A percentile compares a stretch with the other conserved stretches of the same genome.
Conservation (phyloP, 2,329 filamentous ascomycete species). For the Alternaria viburni region DNA sequence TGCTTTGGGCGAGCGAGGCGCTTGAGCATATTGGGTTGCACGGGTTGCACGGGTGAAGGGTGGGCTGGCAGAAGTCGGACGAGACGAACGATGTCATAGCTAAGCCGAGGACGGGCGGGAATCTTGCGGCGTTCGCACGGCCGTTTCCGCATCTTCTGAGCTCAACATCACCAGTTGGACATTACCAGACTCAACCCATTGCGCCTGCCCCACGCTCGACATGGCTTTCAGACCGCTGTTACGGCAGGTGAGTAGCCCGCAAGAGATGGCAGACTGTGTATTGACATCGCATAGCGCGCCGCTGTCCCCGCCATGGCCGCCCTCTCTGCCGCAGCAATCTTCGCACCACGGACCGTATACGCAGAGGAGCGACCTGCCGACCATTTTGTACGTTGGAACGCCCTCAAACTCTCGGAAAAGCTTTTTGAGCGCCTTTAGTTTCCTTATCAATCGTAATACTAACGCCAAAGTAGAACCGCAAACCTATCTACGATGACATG, state of each 20-base stretch:
- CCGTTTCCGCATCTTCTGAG: conserved; percentile 18
- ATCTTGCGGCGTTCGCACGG: conserved; percentile 11
- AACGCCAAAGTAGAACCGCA: conserved; percentile 42
- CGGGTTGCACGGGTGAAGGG: conserved; percentile 11
- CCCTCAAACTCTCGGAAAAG: not conserved
- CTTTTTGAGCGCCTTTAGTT: not conserved
- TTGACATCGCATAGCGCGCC: conserved; percentile 51
- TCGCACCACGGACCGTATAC: conserved; percentile 55
- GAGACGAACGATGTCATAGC: conserved; percentile 22
- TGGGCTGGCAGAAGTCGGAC: not conserved
- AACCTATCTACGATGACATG: conserved; percentile 79
- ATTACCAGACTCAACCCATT: conserved; percentile 40
- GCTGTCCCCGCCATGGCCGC: conserved; percentile 56
- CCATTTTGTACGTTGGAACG: conserved; percentile 20
- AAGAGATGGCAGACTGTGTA: not conserved
- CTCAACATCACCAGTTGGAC: conserved; percentile 29
- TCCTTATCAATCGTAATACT: not conserved
- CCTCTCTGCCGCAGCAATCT: conserved; percentile 53
- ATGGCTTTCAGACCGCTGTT: conserved; percentile 63
- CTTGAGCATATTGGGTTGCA: conserved; percentile 48
- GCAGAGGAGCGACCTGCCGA: conserved; percentile 53
- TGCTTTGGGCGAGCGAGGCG: conserved; percentile 36
- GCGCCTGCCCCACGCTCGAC: conserved; percentile 34
- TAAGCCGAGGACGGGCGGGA: conserved; percentile 21
- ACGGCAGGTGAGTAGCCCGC: conserved; percentile 55